These are phyloP conservation scores for Nitzschia inconspicua DNA, from an alignment of 108 stramenopile genomes.

Conservation along the genomic window DNA sequence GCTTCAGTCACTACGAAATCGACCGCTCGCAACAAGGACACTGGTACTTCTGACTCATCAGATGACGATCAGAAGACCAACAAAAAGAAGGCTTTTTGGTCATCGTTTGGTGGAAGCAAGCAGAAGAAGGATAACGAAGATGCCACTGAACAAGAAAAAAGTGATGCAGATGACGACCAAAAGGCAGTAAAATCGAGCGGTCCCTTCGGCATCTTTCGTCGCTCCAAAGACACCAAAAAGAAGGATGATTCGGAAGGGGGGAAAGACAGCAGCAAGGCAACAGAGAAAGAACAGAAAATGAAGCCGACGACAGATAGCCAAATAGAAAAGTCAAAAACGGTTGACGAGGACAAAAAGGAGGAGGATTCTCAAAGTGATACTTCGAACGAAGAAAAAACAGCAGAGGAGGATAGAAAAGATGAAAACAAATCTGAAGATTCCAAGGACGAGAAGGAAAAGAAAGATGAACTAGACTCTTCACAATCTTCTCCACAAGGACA, in stretches of 20 bases:
- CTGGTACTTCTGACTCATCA: no score
- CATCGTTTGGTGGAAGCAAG: no score
- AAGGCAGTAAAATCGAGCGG: no score
- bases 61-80: no score
- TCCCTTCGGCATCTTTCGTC: no score
- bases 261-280: slow-evolving; percentile 1
- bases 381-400: slow-evolving; percentile 2
- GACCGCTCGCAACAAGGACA: no score
- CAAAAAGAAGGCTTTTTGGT: no score
- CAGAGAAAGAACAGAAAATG: neutral
- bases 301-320: neutral
- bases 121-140: no score
- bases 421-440: neutral
- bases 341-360: slow-evolving; percentile 15
- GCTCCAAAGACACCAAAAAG: no score
- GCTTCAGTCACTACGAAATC: no score
- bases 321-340: neutral
- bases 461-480: neutral
- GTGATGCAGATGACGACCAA: no score
- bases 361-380: slow-evolving; percentile 21
- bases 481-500: neutral
- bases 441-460: neutral
- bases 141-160: no score
- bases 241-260: slow-evolving; percentile 8
- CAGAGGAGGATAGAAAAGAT: slow-evolving; percentile 6